phyloP scores from a whole-genome alignment of 2,329 filamentous ascomycete species.

The Fusarium continuum region DNA sequence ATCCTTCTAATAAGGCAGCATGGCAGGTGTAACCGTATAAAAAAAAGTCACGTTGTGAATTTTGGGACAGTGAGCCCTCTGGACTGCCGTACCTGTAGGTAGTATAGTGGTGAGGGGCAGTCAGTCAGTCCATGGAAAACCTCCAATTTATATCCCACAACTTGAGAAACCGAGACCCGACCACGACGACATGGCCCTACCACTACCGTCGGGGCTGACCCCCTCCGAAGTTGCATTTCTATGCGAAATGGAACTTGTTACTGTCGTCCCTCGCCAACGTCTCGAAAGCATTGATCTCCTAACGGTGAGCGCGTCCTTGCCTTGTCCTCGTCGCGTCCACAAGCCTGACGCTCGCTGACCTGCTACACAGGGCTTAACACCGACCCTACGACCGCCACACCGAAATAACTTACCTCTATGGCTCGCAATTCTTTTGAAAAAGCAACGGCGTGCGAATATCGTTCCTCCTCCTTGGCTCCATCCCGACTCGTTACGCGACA shows the following conservation, averaged over 20 bases:
- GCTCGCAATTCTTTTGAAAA: conserved; percentile 94
- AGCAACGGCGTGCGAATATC: conserved; percentile 93
- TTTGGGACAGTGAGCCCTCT: too few species aligned
- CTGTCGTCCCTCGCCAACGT: conserved; percentile 88
- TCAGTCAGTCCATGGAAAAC: conserved; percentile 15
- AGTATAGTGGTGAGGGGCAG: conserved; percentile 12
- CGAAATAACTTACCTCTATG: conserved; percentile 85
- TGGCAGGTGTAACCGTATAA: too few species aligned
- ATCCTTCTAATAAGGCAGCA: too few species aligned
- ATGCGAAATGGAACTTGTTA: conserved; percentile 97
- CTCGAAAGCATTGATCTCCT: conserved; percentile 87
- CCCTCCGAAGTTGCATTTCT: conserved; percentile 92
- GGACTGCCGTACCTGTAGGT: too few species aligned
- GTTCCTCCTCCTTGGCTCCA: conserved; percentile 90
- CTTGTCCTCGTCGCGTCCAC: conserved; percentile 30
- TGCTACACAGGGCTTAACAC: conserved; percentile 74
- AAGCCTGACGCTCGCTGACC: conserved; percentile 30
- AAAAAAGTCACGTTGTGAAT: too few species aligned
- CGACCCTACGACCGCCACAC: conserved; percentile 80
- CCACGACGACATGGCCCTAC: conserved; percentile 56
- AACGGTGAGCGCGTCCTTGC: conserved; percentile 68
- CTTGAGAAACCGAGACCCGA: conserved; percentile 3
- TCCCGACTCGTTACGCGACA: conserved; percentile 75
- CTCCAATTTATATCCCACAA: conserved; percentile 25
- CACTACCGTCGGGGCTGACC: conserved; percentile 68